Conservation (phyloP, 139 green algal genomes). For the Closterium sp. region DNA sequence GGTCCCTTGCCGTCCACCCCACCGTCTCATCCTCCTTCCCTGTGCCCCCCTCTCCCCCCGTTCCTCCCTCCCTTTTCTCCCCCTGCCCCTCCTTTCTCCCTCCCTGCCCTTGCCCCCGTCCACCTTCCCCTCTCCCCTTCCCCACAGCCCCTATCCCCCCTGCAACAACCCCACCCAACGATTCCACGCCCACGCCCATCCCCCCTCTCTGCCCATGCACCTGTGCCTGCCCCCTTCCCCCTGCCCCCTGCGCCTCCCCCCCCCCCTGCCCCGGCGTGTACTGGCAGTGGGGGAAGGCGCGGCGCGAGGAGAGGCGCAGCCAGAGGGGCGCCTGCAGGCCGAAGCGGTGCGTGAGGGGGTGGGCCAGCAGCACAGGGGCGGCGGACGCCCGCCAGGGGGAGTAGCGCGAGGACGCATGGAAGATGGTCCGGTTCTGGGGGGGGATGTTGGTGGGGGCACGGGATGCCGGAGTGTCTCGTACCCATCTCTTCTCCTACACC, state of each 20-base stretch:
- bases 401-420: background rate
- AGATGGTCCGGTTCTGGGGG: background rate
- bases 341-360: slow-evolving; percentile 25
- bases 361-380: background rate
- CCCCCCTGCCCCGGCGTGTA: slow-evolving; percentile 48
- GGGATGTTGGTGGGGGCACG: background rate
- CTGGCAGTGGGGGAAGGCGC: slow-evolving; percentile 72
- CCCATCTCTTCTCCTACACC: no score
- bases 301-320: slow-evolving; percentile 70
- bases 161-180: slow-evolving; percentile 77
- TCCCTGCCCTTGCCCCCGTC: background rate
- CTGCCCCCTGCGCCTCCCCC: slow-evolving; percentile 55
- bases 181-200: slow-evolving; percentile 95
- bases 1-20: background rate
- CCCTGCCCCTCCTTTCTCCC: background rate
- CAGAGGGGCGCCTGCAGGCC: slow-evolving; percentile 88
- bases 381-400: background rate
- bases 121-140: background rate
- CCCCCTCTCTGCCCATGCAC: slow-evolving; percentile 27
- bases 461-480: no score
- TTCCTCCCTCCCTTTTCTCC: background rate
- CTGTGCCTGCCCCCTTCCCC: slow-evolving; percentile 61
- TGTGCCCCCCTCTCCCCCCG: background rate
- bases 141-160: slow-evolving; percentile 75
- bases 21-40: background rate